A percentile compares a stretch with the other conserved stretches of the same genome.
These are phyloP conservation scores for Rhizopus stolonifer DNA, from an alignment of 371 early-diverging fungal genomes.

Conservation along the genomic window DNA sequence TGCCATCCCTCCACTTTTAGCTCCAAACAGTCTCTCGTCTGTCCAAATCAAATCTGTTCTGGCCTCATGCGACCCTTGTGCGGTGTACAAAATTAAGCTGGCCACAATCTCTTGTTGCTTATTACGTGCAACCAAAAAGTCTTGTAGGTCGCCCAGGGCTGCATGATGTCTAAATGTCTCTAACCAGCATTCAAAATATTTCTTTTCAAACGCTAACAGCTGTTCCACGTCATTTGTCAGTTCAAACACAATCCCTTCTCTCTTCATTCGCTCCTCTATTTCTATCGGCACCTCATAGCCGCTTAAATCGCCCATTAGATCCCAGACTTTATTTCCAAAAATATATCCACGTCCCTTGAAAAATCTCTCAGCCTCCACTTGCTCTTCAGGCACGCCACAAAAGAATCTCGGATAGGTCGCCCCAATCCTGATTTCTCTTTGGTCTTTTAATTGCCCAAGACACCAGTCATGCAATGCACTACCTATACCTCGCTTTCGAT, in stretches of 20 bases:
- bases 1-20: conserved; percentile 45
- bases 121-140: conserved; percentile 40
- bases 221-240: conserved; percentile 23
- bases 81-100: conserved; percentile 2
- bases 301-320: conserved; percentile 31
- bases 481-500: conserved; percentile 36
- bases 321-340: conserved; percentile 24
- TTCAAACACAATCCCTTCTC: conserved; percentile 39
- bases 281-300: conserved; percentile 24
- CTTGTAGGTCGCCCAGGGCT: conserved; percentile 43
- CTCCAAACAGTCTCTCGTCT: conserved; percentile 26
- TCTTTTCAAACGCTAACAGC: conserved; percentile 35
- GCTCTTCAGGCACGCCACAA: conserved; percentile 39
- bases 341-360: conserved; percentile 44
- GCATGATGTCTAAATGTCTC: conserved; percentile 46
- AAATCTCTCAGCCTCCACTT: conserved; percentile 23
- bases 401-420: conserved; percentile 52
- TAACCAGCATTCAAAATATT: conserved; percentile 41
- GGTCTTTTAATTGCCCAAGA: conserved; percentile 22
- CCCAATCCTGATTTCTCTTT: conserved; percentile 26
- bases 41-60: conserved; percentile 26
- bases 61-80: not conserved
- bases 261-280: conserved; percentile 28
- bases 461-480: conserved; percentile 32
- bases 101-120: conserved; percentile 33